Percentiles rank a stretch among this genome's conserved stretches.
Conservation (phyloP, 73 alveolate genomes). For the Paramecium pentaurelia region DNA sequence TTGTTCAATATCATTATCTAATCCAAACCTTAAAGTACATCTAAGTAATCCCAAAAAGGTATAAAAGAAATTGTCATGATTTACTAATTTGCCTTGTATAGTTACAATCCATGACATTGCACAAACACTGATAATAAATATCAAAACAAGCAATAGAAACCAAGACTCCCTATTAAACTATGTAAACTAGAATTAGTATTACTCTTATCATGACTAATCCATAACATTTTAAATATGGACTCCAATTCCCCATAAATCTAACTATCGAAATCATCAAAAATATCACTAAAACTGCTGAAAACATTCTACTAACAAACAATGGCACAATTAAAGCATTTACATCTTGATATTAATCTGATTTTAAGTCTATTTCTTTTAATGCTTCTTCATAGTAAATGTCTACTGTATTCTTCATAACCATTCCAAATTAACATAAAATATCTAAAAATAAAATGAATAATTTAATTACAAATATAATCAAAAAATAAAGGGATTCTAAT, state of each 20-base stretch:
- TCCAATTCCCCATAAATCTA: slow-evolving; percentile 41
- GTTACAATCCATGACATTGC: slow-evolving; percentile 8
- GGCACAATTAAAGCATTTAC: background rate
- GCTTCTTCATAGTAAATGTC: background rate
- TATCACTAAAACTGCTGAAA: background rate
- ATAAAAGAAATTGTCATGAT: background rate
- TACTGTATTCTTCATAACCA: background rate
- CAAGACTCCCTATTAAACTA: background rate
- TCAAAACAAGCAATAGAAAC: slow-evolving; percentile 7
- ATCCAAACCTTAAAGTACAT: background rate
- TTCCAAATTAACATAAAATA: background rate
- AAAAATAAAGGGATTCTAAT: background rate
- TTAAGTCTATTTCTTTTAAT: background rate
- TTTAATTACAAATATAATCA: background rate
- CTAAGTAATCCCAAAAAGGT: background rate
- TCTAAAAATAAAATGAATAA: background rate
- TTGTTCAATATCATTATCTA: slow-evolving; percentile 3
- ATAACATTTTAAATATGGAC: slow-evolving; percentile 32
- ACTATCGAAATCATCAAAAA: slow-evolving; percentile 34
- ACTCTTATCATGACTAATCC: slow-evolving; percentile 39
- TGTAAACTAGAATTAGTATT: background rate
- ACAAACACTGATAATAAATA: background rate
- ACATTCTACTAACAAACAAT: background rate
- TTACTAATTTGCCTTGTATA: background rate
- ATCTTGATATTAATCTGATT: background rate